Evolutionary conservation across 1,284 basidiomycete genomes (phyloP).

Genomic region (Mycena sp.): DNA sequence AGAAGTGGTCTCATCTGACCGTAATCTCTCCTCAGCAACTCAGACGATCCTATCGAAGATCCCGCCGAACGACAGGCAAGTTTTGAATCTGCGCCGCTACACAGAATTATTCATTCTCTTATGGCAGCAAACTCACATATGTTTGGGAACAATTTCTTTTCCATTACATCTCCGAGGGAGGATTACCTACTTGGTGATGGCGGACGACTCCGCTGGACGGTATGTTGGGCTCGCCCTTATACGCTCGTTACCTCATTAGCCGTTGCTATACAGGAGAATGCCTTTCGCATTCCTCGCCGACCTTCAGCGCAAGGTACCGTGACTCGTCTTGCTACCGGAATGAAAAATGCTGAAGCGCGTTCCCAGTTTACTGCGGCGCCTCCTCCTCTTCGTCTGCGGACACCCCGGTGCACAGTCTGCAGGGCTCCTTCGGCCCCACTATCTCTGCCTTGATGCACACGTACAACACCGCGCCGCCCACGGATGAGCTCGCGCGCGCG

Average conservation of each 20-base stretch:
- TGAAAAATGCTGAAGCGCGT: too few species aligned
- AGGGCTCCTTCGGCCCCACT: conserved; percentile 72
- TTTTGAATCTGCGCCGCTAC: background rate
- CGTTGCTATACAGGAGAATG: conserved; percentile 68
- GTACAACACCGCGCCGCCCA: conserved; percentile 90
- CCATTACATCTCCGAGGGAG: conserved; percentile 92
- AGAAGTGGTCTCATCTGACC: background rate
- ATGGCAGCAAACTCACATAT: conserved; percentile 88
- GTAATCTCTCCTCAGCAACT: conserved; percentile 62
- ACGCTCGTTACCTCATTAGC: conserved; percentile 16
- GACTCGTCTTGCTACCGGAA: too few species aligned
- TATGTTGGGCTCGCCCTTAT: conserved; percentile 37
- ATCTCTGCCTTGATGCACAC: conserved; percentile 82
- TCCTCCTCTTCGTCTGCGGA: conserved; percentile 62
- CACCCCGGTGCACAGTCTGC: conserved; percentile 70
- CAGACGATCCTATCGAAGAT: conserved; percentile 95
- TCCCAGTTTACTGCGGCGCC: conserved; percentile 73
- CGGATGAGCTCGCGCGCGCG: conserved; percentile 92
- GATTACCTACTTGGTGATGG: conserved; percentile 93
- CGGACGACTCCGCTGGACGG: conserved; percentile 90
- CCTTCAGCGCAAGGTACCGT: conserved; percentile 77
- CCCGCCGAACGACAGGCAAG: conserved; percentile 81
- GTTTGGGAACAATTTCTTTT: conserved; percentile 97
- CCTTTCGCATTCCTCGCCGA: conserved; percentile 95
- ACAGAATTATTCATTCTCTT: conserved; percentile 4